A percentile compares a stretch with the other conserved stretches of the same genome.
These are phyloP conservation scores for Monotropa hypopitys DNA, from an alignment of 179 eudicot species.

Conservation along the genomic window DNA sequence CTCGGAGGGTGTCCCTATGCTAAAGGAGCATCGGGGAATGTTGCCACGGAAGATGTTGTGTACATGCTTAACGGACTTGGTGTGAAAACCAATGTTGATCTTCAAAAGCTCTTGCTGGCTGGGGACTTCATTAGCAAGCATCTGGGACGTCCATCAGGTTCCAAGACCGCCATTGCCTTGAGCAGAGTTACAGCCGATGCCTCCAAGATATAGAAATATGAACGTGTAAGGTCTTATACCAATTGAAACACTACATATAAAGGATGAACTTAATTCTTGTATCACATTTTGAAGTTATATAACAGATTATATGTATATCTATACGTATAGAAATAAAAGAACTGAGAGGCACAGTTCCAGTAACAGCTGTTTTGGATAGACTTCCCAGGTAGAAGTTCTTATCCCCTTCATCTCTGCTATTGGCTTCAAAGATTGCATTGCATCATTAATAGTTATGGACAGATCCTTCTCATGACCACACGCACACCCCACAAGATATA, in stretches of 20 bases:
- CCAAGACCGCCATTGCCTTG: conserved; percentile 53
- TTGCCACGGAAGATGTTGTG: conserved; percentile 68
- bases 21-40: conserved; percentile 72
- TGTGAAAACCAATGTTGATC: conserved; percentile 42
- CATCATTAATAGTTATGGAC: no score
- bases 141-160: conserved; percentile 46
- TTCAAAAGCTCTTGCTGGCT: conserved; percentile 40
- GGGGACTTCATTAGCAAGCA: conserved; percentile 62
- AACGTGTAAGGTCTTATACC: background rate
- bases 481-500: no score
- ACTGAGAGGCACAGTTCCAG: background rate
- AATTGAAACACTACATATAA: background rate
- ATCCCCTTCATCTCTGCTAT: no score
- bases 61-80: conserved; percentile 74
- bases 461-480: no score
- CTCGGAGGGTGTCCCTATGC: conserved; percentile 81
- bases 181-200: conserved; percentile 29
- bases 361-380: background rate
- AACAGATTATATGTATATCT: background rate
- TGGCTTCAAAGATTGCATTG: no score
- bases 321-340: background rate
- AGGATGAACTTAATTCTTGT: background rate
- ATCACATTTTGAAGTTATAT: background rate
- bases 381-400: background rate
- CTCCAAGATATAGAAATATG: conserved; percentile 23